Conservation (phyloP, 805 yeast species). For the Kuraishia capsulata region DNA sequence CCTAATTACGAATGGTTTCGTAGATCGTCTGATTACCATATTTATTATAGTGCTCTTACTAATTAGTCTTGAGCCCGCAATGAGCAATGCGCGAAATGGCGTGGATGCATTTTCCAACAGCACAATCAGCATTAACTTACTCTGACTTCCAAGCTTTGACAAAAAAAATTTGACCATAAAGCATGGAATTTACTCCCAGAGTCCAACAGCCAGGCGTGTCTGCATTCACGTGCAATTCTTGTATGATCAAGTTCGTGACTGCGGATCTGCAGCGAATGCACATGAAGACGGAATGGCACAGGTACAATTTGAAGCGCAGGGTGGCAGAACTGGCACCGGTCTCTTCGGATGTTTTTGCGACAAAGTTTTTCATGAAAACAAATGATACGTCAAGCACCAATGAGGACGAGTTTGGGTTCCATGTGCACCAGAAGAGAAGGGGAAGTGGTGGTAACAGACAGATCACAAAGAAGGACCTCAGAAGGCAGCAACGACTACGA, state of each 20-base stretch:
- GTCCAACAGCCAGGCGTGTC: slow-evolving; percentile 1
- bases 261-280: slow-evolving; percentile 35
- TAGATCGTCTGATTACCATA: no score
- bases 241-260: slow-evolving; percentile 29
- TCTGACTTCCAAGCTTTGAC: neutral
- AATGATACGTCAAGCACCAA: slow-evolving; percentile 5
- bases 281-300: slow-evolving; percentile 42
- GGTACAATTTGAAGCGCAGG: slow-evolving; percentile 38
- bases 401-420: slow-evolving; percentile 51
- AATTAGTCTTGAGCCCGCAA: no score
- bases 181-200: neutral
- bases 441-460: slow-evolving; percentile 20
- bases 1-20: no score
- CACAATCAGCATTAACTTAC: no score
- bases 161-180: neutral
- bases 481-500: slow-evolving; percentile 14
- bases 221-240: slow-evolving; percentile 27
- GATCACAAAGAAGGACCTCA: slow-evolving; percentile 30
- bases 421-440: slow-evolving; percentile 20
- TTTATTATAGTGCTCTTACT: no score
- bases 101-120: no score
- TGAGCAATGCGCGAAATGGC: no score
- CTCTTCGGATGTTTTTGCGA: slow-evolving; percentile 23
- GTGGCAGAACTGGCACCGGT: slow-evolving; percentile 38
- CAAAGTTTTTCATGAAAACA: slow-evolving; percentile 7